Base-by-base conservation (phyloP, 1,284 basidiomycete species). In the Neonothopanus nambi region DNA sequence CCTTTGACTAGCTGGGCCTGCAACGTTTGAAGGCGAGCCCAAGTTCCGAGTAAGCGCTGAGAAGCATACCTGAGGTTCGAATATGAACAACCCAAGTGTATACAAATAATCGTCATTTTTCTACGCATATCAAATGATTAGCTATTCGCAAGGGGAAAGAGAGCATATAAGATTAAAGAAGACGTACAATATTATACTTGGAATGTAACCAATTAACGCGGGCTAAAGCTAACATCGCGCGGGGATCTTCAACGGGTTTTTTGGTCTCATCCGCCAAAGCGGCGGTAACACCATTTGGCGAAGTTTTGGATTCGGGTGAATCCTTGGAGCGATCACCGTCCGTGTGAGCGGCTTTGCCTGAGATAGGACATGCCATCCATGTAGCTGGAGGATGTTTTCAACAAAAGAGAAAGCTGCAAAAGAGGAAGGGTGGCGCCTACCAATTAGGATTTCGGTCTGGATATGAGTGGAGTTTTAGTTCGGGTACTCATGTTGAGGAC, bases 131-230 rank as follows among this genome's bases (percentile, higher is more conserved):
- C 1, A 33, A 23, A 46, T 15, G 12, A 24, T 38, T 12, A 46
- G 23, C 26, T 12, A n/a, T n/a, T n/a, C n/a, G n/a, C 9, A 35
- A 24, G 2, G 5, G 21, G 12, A 35, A n/a, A 28, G 3, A 15
- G 36, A 35, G 20, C 8, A 4, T 18, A 37, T 20, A 20, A 17
- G 13, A 33, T 21, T 15, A 12, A 20, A 48, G 23, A 42, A 43
- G 3, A 59, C 71, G 23, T 55, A 78, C 76, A 40, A 78, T 77
- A 11, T 68, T 67, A 56, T 77, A 76, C 30, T 69, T 67, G 0
- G 70, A 68, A 68, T 80, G 78, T 6, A 80, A 57, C 67, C 72
- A 79, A 54, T 79, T 80, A 2, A 68, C 63, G 15, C 78, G 67
- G 0, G 78, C 75, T 1, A 79, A 57, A 3, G 77, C 74, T 38